phyloP scores from a whole-genome alignment of 108 stramenopile species.

The Nitzschia sp. region DNA sequence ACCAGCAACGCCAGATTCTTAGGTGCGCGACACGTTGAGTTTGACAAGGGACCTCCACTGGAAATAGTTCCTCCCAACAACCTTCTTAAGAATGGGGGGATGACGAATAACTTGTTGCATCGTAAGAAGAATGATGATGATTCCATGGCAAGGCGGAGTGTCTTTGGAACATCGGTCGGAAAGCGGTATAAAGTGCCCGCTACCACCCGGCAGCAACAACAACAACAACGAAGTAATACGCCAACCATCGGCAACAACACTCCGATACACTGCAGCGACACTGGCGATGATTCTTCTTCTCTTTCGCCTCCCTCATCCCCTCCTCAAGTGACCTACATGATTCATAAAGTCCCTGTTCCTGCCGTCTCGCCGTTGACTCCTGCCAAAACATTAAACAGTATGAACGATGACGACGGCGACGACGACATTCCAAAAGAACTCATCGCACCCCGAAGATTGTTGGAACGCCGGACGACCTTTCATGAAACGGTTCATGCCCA shows the following conservation, averaged over 20 bases:
- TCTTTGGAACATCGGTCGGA: not conserved
- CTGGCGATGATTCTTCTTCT: too few species aligned
- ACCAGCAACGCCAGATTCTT: constrained; percentile 10
- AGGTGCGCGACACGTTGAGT: not conserved
- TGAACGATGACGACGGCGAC: not conserved
- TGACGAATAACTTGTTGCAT: too few species aligned
- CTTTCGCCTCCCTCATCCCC: not conserved
- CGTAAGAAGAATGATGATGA: constrained; percentile 1
- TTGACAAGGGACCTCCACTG: not conserved
- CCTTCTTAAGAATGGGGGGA: too few species aligned
- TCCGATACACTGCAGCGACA: too few species aligned
- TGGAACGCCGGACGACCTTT: not conserved
- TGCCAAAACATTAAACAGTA: not conserved
- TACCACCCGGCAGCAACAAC: not conserved
- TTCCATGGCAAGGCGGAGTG: not conserved
- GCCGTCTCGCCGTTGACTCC: constrained; percentile 13
- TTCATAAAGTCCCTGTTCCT: not conserved
- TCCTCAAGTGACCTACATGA: not conserved
- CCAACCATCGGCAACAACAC: too few species aligned
- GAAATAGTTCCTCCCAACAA: not conserved
- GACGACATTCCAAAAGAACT: constrained; percentile 1
- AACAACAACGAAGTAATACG: constrained; percentile 2
- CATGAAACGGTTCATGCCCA: constrained; percentile 62
- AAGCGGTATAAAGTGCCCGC: not conserved
- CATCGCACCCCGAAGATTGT: not conserved